A percentile compares a stretch with the other conserved stretches of the same genome.
Conservation (phyloP, 805 yeast species). For the Starmera amethionina region DNA sequence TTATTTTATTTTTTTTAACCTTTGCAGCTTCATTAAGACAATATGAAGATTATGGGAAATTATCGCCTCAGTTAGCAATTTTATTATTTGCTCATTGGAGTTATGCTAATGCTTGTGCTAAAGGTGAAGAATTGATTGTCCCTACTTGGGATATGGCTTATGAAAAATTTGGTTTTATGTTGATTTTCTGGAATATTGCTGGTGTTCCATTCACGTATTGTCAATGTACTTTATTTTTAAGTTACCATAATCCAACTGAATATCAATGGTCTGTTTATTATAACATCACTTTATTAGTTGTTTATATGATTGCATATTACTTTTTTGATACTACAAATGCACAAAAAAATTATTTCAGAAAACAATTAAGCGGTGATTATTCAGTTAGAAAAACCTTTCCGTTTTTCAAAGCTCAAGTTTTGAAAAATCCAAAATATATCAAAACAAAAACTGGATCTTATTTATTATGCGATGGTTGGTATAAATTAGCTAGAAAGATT, state of each 20-base stretch:
- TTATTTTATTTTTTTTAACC: slow-evolving; percentile 69
- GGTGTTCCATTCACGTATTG: slow-evolving; percentile 99
- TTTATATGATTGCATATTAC: slow-evolving; percentile 67
- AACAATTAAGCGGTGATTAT: slow-evolving; percentile 70
- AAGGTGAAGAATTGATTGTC: slow-evolving; percentile 95
- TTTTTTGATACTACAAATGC: slow-evolving; percentile 93
- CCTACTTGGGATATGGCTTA: slow-evolving; percentile 99
- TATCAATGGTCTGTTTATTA: slow-evolving; percentile 64
- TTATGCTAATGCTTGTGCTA: slow-evolving; percentile 93
- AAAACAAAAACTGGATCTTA: slow-evolving; percentile 77
- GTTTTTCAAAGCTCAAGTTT: slow-evolving; percentile 73
- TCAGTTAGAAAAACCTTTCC: slow-evolving; percentile 84
- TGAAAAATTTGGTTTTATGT: slow-evolving; percentile 98
- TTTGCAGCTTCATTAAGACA: slow-evolving; percentile 71
- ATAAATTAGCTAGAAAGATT: slow-evolving; percentile 82
- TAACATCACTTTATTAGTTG: slow-evolving; percentile 43
- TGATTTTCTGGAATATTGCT: slow-evolving; percentile 97
- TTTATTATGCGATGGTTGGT: slow-evolving; percentile 91
- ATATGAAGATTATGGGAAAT: slow-evolving; percentile 70
- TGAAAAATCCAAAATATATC: slow-evolving; percentile 79
- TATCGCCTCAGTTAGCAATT: slow-evolving; percentile 65
- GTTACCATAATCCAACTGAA: slow-evolving; percentile 75
- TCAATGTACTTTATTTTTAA: slow-evolving; percentile 79
- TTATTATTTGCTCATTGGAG: slow-evolving; percentile 82
- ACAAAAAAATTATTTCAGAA: slow-evolving; percentile 90